Base-by-base conservation (phyloP, 208 protist species). In the Plasmodiophora brassicae region DNA sequence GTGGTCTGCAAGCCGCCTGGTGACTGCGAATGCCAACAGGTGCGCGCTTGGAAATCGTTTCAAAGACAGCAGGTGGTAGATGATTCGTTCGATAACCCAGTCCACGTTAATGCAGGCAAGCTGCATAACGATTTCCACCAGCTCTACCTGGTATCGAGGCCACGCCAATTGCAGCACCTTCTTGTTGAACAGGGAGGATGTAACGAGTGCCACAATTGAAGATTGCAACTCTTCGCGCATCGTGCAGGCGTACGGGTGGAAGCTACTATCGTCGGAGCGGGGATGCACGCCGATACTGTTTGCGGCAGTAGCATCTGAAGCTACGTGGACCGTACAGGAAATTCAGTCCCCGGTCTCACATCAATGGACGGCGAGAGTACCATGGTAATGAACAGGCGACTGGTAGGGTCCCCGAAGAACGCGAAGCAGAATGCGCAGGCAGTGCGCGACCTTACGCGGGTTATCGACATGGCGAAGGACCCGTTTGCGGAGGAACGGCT, bases 51-150 rank as follows among this genome's bases (percentile, higher is more conserved):
- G n/a, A n/a, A n/a, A n/a, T n/a, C n/a, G n/a, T n/a, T n/a, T n/a
- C n/a, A n/a, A n/a, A n/a, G n/a, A n/a, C n/a, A n/a, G n/a, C n/a
- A n/a, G n/a, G n/a, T n/a, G n/a, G n/a, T n/a, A n/a, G n/a, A n/a
- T n/a, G n/a, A n/a, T n/a, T n/a, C n/a, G n/a, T n/a, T n/a, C n/a
- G n/a, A n/a, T n/a, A n/a, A n/a, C n/a, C n/a, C n/a, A n/a, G n/a
- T n/a, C n/a, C n/a, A n/a, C n/a, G n/a, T n/a, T n/a, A n/a, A n/a
- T n/a, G n/a, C n/a, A n/a, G n/a, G 65, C 65, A 32, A 78, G n/a
- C n/a, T 78, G 65, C 65, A 78, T 78, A 78, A 78, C n/a, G 5
- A 78, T 78, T 32, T 78, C 65, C 14, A 5, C n/a, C 20, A 78
- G 65, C n/a, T 78, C 65, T 8, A 14, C 32, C 65, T 78, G 5